Conservation (phyloP, 345 rosid species). For the Pistacia vera region DNA sequence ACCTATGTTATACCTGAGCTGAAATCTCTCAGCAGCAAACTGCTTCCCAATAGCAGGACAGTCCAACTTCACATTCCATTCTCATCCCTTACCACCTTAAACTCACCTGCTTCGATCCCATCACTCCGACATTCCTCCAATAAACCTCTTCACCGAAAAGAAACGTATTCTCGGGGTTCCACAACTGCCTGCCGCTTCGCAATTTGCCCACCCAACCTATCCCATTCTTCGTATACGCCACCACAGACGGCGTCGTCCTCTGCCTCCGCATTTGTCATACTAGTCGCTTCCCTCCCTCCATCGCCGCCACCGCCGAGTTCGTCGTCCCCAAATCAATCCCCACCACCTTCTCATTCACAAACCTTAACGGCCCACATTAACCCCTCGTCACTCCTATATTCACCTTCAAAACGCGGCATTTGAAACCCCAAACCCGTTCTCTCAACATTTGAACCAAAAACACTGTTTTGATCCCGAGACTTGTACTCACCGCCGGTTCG, state of each 20-base stretch:
- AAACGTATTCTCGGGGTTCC: constrained; percentile 98
- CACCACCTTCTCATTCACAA: constrained; percentile 84
- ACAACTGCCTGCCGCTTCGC: constrained; percentile 98
- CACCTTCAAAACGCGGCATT: constrained; percentile 50
- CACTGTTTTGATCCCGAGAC: constrained; percentile 30
- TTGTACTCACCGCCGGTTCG: constrained; percentile 15
- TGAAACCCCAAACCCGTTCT: constrained; percentile 26
- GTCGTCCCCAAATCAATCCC: constrained; percentile 98
- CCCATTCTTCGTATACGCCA: constrained; percentile 93
- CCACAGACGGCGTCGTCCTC: constrained; percentile 96
- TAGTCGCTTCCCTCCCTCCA: constrained; percentile 99
- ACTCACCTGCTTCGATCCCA: constrained; percentile 92
- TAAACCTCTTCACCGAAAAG: constrained; percentile 97
- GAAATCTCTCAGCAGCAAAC: constrained; percentile 96
- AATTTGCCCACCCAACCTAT: constrained; percentile 92
- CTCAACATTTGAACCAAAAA: constrained; percentile 58
- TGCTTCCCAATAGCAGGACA: constrained; percentile 93
- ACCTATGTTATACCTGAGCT: constrained; percentile 66
- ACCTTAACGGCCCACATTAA: constrained; percentile 64
- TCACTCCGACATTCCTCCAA: constrained; percentile 95
- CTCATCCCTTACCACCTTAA: constrained; percentile 82
- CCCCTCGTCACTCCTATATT: constrained; percentile 34
- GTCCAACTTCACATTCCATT: constrained; percentile 91
- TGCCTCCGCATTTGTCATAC: constrained; percentile 94
- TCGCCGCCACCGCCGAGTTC: constrained; percentile 97